Evolutionary conservation across 257 asterid genomes (phyloP).

Genomic region (Plantago major): DNA sequence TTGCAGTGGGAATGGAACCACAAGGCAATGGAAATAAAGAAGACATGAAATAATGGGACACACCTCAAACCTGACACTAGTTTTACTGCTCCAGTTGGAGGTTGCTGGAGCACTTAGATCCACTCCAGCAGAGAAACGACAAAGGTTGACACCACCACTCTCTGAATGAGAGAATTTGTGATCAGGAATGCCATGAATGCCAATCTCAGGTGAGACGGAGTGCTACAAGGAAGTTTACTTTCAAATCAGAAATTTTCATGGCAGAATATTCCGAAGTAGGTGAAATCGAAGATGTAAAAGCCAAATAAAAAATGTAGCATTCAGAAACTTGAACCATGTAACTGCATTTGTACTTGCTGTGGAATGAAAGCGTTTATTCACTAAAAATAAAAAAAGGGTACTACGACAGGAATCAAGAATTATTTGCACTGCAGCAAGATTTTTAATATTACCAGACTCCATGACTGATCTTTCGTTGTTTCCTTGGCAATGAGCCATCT

Average conservation of each 20-base stretch:
- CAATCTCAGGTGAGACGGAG: slow-evolving; percentile 82
- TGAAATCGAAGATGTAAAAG: background rate
- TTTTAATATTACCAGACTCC: slow-evolving; percentile 7
- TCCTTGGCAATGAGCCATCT: background rate
- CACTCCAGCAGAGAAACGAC: slow-evolving; percentile 81
- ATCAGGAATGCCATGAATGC: slow-evolving; percentile 77
- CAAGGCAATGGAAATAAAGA: slow-evolving; percentile 5
- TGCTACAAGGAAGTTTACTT: slow-evolving; percentile 55
- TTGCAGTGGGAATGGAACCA: slow-evolving; percentile 9
- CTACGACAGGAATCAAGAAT: background rate
- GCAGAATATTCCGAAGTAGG: background rate
- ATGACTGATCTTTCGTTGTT: background rate
- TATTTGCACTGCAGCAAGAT: background rate
- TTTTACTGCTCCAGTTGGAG: slow-evolving; percentile 92
- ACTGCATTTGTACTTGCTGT: background rate
- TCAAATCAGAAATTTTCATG: slow-evolving; percentile 20
- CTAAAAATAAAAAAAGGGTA: no score
- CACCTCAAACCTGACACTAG: slow-evolving; percentile 89
- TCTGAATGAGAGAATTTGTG: slow-evolving; percentile 83
- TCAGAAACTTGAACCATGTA: background rate
- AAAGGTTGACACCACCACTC: slow-evolving; percentile 86
- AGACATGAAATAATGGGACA: slow-evolving; percentile 19
- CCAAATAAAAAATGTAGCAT: background rate
- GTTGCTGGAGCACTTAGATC: slow-evolving; percentile 95
- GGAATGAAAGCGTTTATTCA: no score